Base-by-base conservation (phyloP, 805 yeast species). In the Kazachstania africana region DNA sequence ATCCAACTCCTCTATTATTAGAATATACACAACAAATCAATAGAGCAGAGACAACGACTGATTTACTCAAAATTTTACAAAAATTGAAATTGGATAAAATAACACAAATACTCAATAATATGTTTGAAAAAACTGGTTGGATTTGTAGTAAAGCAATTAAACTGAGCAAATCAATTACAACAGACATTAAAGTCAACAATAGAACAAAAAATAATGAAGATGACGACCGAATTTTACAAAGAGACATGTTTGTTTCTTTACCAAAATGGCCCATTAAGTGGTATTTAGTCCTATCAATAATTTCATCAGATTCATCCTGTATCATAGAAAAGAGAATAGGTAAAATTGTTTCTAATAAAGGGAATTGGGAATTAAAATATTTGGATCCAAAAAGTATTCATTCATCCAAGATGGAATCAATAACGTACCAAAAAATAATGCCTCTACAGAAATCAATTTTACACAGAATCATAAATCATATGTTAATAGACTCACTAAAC, bases 81-180 rank as follows among this genome's bases (percentile, higher is more conserved):
- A 44, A 36, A 16, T 39, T 56, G 15, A 53, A 52, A 34, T 31
- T 54, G 26, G 58, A 53, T 27, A 55, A 53, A 29, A 52, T 52
- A 9, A 46, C 44, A 2, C 43, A 43, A 13, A 44, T 52, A n/a
- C 26, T 56, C 9, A 37, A 44, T 8, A 52, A 53, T 28, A 55
- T 56, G 59, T 53, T 56, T 35, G 53, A 50, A 26, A 56, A 54
- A 33, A 52, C 57, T 4, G 58, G 58, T 15, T 56, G 61, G 61
- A 36, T 43, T 20, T 50, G 55, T 27, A 45, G 48, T 26, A 45
- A 42, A 27, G 47, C 48, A 6, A 41, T 53, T 3, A 42, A 42
- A 21, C 33, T 53, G 18, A 40, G 38, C 19, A 33, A 34, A 5
- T 47, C 48, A 16, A 45, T 51, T 12, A 35, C 43, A 15, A 40